Base-by-base conservation (phyloP, 2,329 filamentous ascomycete genomes). In the Sarocladiaceae sp. region DNA sequence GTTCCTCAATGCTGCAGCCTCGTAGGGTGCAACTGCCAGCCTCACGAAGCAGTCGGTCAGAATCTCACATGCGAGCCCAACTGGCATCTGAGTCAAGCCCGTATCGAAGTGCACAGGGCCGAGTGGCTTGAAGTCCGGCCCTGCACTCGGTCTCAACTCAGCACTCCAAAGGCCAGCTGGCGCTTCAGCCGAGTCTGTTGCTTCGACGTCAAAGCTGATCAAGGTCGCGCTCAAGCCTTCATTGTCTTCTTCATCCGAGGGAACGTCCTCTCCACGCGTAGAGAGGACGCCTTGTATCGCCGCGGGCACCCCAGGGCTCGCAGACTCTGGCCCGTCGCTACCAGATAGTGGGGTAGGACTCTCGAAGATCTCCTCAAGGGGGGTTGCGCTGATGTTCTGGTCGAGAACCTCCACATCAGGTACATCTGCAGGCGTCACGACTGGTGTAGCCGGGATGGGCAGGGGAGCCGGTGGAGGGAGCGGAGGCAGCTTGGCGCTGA, bases 161-260 rank as follows among this genome's bases (percentile, higher is more conserved):
- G 77, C 76, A 3, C 73, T 76, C 77, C 77, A 81, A 2, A 75
- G 56, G 12, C 73, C 76, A 2, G 70, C 62, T 10, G 40, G 40
- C 3, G 67, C 65, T 39, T 76, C 72, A 3, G 65, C 68, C 1
- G 73, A 64, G 37, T 79, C 76, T 3, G 69, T 72, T 0, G 76
- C 72, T 49, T 81, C 77, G 21, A 80, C 75, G 45, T 81, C 77
- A 45, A 81, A 80, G 50, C 74, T 79, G 43, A 81, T 79, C 4
- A 80, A 60, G 0, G 76, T 78, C 2, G 75, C 70, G 45, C 70
- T 76, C 19, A 79, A 62, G 39, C 71, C 66, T 39, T 77, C 76
- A 12, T 72, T 64, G 13, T 76, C 76, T 40, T 78, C 75, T 44
- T 80, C 76, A 37, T 80, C 77, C 11, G 68, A 75, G 10, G 64